Base-by-base conservation (phyloP, 2,329 filamentous ascomycete genomes). In the Ophiostoma ulmi region DNA sequence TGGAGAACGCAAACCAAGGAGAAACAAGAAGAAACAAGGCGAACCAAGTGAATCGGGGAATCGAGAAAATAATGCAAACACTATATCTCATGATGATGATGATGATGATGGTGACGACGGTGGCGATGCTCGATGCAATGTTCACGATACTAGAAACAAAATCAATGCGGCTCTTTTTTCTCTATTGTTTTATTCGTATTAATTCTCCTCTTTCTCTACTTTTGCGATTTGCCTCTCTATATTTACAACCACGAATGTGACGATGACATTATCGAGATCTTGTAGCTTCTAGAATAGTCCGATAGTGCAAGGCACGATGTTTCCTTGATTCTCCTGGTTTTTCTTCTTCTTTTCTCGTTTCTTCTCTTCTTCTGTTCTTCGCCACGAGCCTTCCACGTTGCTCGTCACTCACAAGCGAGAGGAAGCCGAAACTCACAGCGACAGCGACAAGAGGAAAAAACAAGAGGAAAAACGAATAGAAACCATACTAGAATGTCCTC, bases 221-320 rank as follows among this genome's bases (percentile, higher is more conserved):
- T 7, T n/a, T 14, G 17, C 5, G 20, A 36, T 58, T 64, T 64
- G 61, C 61, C 61, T 64, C 61, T 64, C 61, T 64, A 64, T 64
- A 38, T 38, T 38, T 22, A 39, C 5, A 14, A 64, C 26, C 20
- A 13, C 52, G 20, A 58, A 6, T 20, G 20, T 22, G 8, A 58
- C 26, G 22, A 58, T 58, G 52, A 26, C 52, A 58, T 58, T 58
- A 6, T 44, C 20, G 52, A 58, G 22, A 31, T 31, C 31, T 22
- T 20, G 14, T 20, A n/a, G 17, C 48, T 55, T 44, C 39, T 44
- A 44, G 39, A 44, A 44, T 3, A 44, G 14, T 5, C 39, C 14
- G n/a, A 55, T 8, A 55, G 48, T n/a, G 48, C 48, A 55, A 20
- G 17, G 48, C 14, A 2, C 20, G n/a, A 58, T 44, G 39, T 10